These are phyloP conservation scores for Salicornia ramosissima DNA, from an alignment of 148 eudicot species.

Conservation along the genomic window DNA sequence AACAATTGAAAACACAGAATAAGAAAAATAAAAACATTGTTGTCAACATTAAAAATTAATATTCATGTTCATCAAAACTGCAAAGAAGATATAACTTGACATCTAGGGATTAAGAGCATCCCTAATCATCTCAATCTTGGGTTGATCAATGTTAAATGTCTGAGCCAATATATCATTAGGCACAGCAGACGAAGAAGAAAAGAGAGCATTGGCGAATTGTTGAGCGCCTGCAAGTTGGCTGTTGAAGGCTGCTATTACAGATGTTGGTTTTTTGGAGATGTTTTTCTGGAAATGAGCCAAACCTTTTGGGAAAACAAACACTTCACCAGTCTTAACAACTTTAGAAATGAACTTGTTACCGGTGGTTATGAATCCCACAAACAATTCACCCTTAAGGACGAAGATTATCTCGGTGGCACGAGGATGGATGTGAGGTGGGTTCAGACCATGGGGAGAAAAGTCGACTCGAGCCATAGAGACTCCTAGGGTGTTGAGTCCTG, in stretches of 20 bases:
- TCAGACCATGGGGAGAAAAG: conserved; percentile 15
- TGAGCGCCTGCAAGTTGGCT: conserved; percentile 37
- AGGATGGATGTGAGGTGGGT: conserved; percentile 26
- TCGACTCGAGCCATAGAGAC: conserved; percentile 20
- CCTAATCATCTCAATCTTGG: conserved; percentile 19
- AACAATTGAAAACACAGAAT: too few species aligned
- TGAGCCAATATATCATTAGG: conserved; percentile 23
- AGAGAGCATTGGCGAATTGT: conserved; percentile 27
- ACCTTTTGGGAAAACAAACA: conserved; percentile 29
- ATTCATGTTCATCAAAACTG: too few species aligned
- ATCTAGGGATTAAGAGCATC: conserved; percentile 22
- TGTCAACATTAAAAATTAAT: too few species aligned
- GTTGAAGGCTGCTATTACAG: conserved; percentile 31
- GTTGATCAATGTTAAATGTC: conserved; percentile 24
- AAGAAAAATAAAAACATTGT: too few species aligned
- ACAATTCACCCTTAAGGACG: conserved; percentile 19
- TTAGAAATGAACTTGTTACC: conserved; percentile 22
- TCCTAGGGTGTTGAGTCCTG: conserved; percentile 24
- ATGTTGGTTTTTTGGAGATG: conserved; percentile 9
- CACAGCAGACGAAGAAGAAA: conserved; percentile 24
- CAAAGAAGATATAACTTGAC: too few species aligned
- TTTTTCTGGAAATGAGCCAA: conserved; percentile 33
- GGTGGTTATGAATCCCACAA: conserved; percentile 28
- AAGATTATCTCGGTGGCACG: conserved; percentile 27
- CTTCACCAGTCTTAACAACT: conserved; percentile 27